phyloP scores from a whole-genome alignment of 2,329 filamentous ascomycete species.

The Fusarium sterilihyphosum region DNA sequence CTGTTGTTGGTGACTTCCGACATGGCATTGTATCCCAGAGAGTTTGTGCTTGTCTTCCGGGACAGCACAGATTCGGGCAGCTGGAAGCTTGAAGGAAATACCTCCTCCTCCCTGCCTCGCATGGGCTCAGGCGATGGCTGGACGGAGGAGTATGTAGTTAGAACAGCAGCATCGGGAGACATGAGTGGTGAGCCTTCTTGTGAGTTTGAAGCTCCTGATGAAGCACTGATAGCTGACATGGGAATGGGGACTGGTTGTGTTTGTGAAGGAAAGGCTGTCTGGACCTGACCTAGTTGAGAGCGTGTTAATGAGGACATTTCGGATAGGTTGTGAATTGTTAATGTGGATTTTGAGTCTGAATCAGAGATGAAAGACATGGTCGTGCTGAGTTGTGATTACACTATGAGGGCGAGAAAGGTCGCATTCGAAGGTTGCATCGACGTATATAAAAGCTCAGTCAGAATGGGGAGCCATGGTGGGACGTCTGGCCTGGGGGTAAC shows the following conservation, averaged over 20 bases:
- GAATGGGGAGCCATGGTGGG: slow-evolving; percentile 50
- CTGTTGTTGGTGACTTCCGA: slow-evolving; percentile 59
- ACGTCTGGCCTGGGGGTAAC: slow-evolving; percentile 42
- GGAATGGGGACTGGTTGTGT: slow-evolving; percentile 54
- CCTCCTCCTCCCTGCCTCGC: slow-evolving; percentile 64
- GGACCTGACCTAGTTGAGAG: slow-evolving; percentile 58
- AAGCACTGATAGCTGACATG: slow-evolving; percentile 64
- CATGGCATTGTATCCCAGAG: slow-evolving; percentile 72
- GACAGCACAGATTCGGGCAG: slow-evolving; percentile 78
- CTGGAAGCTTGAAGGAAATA: slow-evolving; percentile 66
- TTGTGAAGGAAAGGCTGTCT: slow-evolving; percentile 56
- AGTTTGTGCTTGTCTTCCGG: slow-evolving; percentile 67
- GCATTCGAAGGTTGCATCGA: slow-evolving; percentile 48
- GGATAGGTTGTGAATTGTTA: slow-evolving; percentile 43
- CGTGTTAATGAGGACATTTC: slow-evolving; percentile 54
- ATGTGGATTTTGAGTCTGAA: slow-evolving; percentile 37
- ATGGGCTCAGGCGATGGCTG: slow-evolving; percentile 74
- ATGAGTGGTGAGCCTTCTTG: slow-evolving; percentile 66
- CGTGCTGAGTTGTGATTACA: slow-evolving; percentile 36
- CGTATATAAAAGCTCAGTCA: slow-evolving; percentile 51
- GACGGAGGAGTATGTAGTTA: slow-evolving; percentile 70
- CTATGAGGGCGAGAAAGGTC: slow-evolving; percentile 38
- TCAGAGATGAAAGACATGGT: slow-evolving; percentile 42
- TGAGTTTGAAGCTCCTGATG: slow-evolving; percentile 65
- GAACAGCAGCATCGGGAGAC: slow-evolving; percentile 62